Evolutionary conservation across 257 asterid species (phyloP).

Genomic region (Salvia splendens): DNA sequence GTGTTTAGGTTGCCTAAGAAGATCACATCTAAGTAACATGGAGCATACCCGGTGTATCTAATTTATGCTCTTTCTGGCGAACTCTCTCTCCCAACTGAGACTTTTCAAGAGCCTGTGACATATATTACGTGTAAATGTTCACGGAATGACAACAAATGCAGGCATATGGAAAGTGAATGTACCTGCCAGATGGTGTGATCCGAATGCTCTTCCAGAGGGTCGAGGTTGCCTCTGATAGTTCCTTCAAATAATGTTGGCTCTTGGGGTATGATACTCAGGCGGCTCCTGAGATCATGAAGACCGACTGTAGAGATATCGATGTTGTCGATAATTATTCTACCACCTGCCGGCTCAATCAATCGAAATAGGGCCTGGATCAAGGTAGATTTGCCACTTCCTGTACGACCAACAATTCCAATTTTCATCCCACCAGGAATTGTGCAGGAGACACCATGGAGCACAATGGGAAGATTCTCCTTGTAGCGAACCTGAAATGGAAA

Average conservation of each 20-base stretch:
- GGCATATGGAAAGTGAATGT: conserved; percentile 10
- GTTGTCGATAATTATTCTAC: conserved; percentile 79
- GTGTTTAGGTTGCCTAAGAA: not conserved
- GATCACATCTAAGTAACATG: not conserved
- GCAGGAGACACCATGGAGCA: conserved; percentile 92
- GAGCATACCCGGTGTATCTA: conserved; percentile 75
- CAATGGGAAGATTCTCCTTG: conserved; percentile 94
- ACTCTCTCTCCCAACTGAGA: conserved; percentile 85
- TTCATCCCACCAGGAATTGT: conserved; percentile 90
- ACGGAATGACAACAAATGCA: not conserved
- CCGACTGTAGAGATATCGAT: conserved; percentile 84
- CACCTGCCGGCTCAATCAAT: conserved; percentile 86
- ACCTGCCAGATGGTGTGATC: conserved; percentile 95
- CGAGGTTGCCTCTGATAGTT: conserved; percentile 88
- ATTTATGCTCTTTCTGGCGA: conserved; percentile 81
- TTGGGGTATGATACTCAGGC: conserved; percentile 94
- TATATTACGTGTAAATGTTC: conserved; percentile 18
- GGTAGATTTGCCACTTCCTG: conserved; percentile 99
- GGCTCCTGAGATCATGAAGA: conserved; percentile 91
- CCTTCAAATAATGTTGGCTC: conserved; percentile 98
- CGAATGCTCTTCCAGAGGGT: conserved; percentile 87
- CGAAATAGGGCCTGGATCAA: conserved; percentile 95
- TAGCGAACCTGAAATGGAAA: conserved; percentile 48
- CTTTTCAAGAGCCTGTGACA: conserved; percentile 84
- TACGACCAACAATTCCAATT: conserved; percentile 97